Base-by-base conservation (phyloP, 768 basidiomycete genomes). In the Boletus pseudo-olivaceus region DNA sequence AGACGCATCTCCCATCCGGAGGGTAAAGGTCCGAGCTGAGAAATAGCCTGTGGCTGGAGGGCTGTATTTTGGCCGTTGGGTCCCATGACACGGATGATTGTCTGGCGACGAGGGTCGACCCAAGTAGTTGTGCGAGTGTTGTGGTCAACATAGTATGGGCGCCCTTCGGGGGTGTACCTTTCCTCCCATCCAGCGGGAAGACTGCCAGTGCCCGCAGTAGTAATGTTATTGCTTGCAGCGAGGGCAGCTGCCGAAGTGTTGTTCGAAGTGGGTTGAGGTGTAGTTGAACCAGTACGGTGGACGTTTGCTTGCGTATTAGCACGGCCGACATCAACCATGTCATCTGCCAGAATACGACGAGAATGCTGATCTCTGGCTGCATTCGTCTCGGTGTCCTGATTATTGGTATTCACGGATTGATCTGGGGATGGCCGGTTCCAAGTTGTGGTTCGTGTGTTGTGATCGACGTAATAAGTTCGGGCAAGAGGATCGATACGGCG, bases 1-100 rank as follows among this genome's bases (percentile, higher is more conserved):
- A 99, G 88, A 43, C 97, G 92, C 97, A 99, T 99, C 73, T 99
- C 97, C 97, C 97, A 99, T 51, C 97, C 97, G 39, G 91, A 94
- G 5, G 97, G 97, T 20, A 99, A 73, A 29, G 97, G 97, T 3
- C 97, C 97, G 23, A 99, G 87, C 67, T 98, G 96, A 11, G 92
- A 91, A 53, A 98, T 96, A 10, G 94, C 88, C 71, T 98, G 95
- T 9, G 94, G 93, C 69, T 98, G 95, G 27, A 94, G 77, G 6
- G 88, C 82, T 15, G 93, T 75, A 59, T 89, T 90, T 72, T 91
- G 91, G 11, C 95, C 94, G 64, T 84, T 85, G 20, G 94, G 93
- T 19, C 93, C 95, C 87, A 98, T 90, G 45, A 98, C 95, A 58
- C 96, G 93, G 55, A 98, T 88, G 56, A 98, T 83, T 11, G 94